Base-by-base conservation (phyloP, 2,329 filamentous ascomycete species). In the Geoglossum cookeanum region DNA sequence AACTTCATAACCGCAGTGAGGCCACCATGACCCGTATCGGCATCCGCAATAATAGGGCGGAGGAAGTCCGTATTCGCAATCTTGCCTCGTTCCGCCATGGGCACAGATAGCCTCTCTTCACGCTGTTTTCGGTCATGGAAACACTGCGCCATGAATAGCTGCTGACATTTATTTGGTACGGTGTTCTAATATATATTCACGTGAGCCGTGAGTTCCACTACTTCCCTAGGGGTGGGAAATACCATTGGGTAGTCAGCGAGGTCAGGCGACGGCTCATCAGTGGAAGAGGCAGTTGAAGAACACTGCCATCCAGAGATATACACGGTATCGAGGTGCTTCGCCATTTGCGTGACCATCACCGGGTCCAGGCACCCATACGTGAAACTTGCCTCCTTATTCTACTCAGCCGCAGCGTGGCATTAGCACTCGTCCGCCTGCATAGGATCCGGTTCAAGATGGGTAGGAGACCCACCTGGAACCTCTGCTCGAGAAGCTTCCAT, bases 41-140 rank as follows among this genome's bases (percentile, higher is more conserved):
- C 92, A 71, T 98, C 92, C 59, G 92, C 92, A 64, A 98, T 81
- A 70, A 98, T 95, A 60, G 92, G 92, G 22, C 92, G 85, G 53
- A 98, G 82, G 73, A 92, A 98, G 74, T 98, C 92, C 66, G 89
- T 76, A 70, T 94, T 92, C 60, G 84, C 75, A 55, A 92, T 73
- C 61, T 81, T 83, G 63, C 74, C 72, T 58, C 92, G 87, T 67
- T 89, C 77, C 29, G 78, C 74, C 68, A 85, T 85, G 32, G 89
- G 80, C 6, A 78, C 83, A 62, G 80, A 85, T 56, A 97, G 74
- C 59, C 92, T 88, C 72, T 97, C 92, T 71, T 97, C 89, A 62
- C 92, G 85, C 74, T 98, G 92, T 75, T 98, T 98, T 67, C 92
- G 87, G 78, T 98, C 92, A 74, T 98, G 92, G 84, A 98, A 98